Evolutionary conservation across 2,329 filamentous ascomycete species (phyloP), one percentile per base, ranked within the genome.

Genomic region (Aschersonia sp.): DNA sequence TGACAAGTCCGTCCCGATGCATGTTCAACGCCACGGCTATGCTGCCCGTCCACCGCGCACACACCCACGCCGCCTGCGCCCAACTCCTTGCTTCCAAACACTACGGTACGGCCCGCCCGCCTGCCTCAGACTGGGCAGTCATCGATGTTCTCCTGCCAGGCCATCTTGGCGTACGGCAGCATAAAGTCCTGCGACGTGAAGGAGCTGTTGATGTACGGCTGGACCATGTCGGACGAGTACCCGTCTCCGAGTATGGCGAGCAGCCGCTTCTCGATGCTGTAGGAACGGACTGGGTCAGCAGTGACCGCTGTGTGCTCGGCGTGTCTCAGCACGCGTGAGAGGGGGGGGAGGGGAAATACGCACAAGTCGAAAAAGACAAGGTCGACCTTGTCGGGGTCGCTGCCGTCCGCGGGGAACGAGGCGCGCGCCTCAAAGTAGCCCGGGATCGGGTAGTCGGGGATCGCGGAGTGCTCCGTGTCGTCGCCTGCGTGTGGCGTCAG

Each of bases 291-390:
- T 14, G 14, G 14, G n/a, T 47, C 22, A 47, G 30, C 30, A 35
- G 32, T 37, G 7, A 37, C 8, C 32, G 32, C 32, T 11, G 12
- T 10, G 31, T 41, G 35, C 39, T 12, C 12, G 12, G 35, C 7
- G 12, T 37, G 7, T 12, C 7, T 8, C 7, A 37, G 8, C 7
- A 37, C 7, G 35, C 7, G 12, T 37, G 35, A 37, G 35, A 12
- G 32, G 14, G 35, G 32, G 10, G 22, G 22, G 32, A 9, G 4
- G 6, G 29, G n/a, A 37, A 10, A 9, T 3, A 61, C 65, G 58
- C 51, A 68, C 66, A 73, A 77, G 51, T 77, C 72, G 11, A 73
- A 57, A 54, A 77, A 77, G 30, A 78, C 62, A 0, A 77, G 55
- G 51, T 78, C 74, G 2, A 76, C 73, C 2, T 56, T 65, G 9